phyloP scores from a whole-genome alignment of 306 rosid genomes.

The Trifolium dubium region DNA sequence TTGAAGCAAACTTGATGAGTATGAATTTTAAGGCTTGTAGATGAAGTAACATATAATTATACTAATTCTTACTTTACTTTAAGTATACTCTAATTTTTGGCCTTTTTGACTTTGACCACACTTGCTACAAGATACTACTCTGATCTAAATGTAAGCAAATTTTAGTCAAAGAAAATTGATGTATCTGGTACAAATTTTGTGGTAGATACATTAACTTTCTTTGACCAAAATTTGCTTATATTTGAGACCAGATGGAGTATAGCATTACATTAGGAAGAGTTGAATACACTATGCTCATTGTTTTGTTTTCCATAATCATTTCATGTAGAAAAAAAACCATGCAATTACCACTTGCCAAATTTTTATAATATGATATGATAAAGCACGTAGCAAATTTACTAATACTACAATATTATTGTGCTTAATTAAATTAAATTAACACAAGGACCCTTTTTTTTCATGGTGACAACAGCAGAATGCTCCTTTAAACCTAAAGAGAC shows the following conservation, averaged over 20 bases:
- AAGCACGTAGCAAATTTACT: conserved; percentile 1
- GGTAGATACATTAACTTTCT: no score
- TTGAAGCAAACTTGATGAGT: conserved; percentile 41
- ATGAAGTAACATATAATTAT: conserved; percentile 49
- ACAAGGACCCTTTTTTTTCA: neutral
- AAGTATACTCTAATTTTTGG: conserved; percentile 38
- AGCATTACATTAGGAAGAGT: neutral
- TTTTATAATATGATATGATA: neutral
- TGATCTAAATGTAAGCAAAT: no score
- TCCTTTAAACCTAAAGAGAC: conserved; percentile 46
- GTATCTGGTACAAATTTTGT: no score
- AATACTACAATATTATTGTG: conserved; percentile 27
- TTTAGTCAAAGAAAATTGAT: no score
- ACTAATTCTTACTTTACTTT: conserved; percentile 53
- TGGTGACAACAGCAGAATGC: conserved; percentile 48
- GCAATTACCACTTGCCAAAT: neutral
- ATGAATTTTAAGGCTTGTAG: conserved; percentile 47
- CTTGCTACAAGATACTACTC: conserved; percentile 13
- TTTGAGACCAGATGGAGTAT: no score
- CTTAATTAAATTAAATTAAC: conserved; percentile 5
- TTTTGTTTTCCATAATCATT: conserved; percentile 15
- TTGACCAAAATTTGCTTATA: no score
- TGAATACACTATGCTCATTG: neutral
- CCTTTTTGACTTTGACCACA: conserved; percentile 47
- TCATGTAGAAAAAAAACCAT: conserved; percentile 1